Base-by-base conservation (phyloP, 164 flowering plant genomes). In the Malania oleifera region DNA sequence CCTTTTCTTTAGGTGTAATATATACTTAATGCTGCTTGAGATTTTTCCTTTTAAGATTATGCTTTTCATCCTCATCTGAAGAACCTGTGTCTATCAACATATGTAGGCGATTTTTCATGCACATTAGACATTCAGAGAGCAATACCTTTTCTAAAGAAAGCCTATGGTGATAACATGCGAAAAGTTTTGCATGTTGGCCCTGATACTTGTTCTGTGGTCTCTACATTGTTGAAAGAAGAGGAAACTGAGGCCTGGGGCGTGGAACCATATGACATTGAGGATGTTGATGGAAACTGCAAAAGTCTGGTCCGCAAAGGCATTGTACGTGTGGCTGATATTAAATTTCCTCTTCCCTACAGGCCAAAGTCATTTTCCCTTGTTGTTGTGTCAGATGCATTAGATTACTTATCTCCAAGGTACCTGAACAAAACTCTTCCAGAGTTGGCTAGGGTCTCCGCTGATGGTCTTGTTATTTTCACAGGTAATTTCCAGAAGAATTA, bases 141-240 rank as follows among this genome's bases (percentile, higher is more conserved):
- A 15, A 74, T 91, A 57, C 96, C 98, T 24, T 20, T 76, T 49
- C 68, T 91, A 25, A 81, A 80, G 66, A 86, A 85, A 63, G 87
- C 86, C 28, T 91, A 86, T 66, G 92, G 95, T 45, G 95, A 85
- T 41, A 74, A 78, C 66, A 88, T 89, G 90, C 89, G 19, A 67
- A 86, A 86, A 67, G 88, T 91, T 64, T 72, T 91, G 81, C 98
- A 91, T 56, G 86, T 88, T n/a, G 98, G 98, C 29, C 96, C 98
- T 56, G 96, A 89, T 48, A 82, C 90, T 43, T 91, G 98, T 59
- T 77, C 89, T 23, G 85, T 91, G 25, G 87, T 89, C 54, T 82
- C 90, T 62, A 72, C 67, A 51, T 76, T 91, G 65, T 64, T 86
- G 52, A 83, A 82, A 71, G 96, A 86, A 67, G 95, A 82, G 43